Base-by-base conservation (phyloP, 306 rosid genomes). In the Vachellia pachyceras region DNA sequence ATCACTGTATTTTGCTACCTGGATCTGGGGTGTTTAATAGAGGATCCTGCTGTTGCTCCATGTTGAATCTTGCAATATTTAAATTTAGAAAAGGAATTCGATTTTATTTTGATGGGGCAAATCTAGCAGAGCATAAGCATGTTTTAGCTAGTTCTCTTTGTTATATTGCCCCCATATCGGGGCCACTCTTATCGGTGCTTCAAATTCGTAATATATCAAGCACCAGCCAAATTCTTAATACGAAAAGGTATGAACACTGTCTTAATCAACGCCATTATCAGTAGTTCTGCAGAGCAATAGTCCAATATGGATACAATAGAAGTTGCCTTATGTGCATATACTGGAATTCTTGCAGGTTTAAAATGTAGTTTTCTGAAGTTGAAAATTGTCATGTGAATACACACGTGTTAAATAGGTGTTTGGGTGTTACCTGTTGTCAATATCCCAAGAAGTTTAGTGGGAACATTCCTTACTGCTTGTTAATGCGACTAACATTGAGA, bases 101-200 rank as follows among this genome's bases (percentile, higher is more conserved):
- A n/a, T 77, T 37, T 23, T 54, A 45, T 22, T 33, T 41, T 75
- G 74, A 66, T 46, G 88, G 78, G 80, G 82, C 52, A 54, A 50
- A 47, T 64, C 60, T 41, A 69, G 54, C 60, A 60, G 29, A 14
- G 63, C 87, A 82, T 75, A 78, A 10, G 63, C 87, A 82, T 75
- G 80, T 76, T 80, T 58, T 64, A 68, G 55, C 49, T 80, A 15
- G 64, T 57, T 71, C 82, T 79, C 70, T 76, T 23, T 82, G 72
- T 58, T 77, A 4, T 35, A 72, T 61, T 70, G 84, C 25, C 60
- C 82, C 76, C 73, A 20, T 66, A 11, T 37, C 18, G 71, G 54
- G 72, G 69, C 64, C 35, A 23, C 77, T 66, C 77, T 79, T 73
- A 74, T 76, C 54, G 66, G 81, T 47, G 81, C 45, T 25, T n/a